Base-by-base conservation (phyloP, 805 yeast genomes). In the Cyberlindnera bimundalis region DNA sequence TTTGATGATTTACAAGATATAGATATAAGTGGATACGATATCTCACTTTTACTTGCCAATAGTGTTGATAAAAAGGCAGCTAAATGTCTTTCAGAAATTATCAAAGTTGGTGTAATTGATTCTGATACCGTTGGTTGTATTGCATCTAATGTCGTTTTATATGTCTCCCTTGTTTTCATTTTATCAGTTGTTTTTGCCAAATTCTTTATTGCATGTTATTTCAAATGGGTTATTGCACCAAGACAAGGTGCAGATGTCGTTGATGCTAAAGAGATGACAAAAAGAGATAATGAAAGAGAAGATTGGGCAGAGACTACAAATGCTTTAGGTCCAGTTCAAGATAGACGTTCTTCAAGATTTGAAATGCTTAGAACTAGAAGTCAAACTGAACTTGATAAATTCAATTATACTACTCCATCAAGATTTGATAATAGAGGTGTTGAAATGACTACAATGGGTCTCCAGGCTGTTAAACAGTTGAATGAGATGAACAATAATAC, bases 121-220 rank as follows among this genome's bases (percentile, higher is more conserved):
- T 78, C 90, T 2, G 86, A 85, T 28, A 80, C 96, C 6, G 79
- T 93, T 55, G 99, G 99, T 6, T 93, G 99, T 66, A 80, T 93
- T 56, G 95, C 96, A 0, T 88, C 97, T 0, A 68, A 79, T 40
- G 79, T 90, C 29, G 96, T 93, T 1, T 73, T 93, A 45, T 78
- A 79, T 52, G 74, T 84, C 6, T 85, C 97, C 1, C 72, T 93
- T 55, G 81, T 84, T 9, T 88, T 93, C 59, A 90, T 93, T 53
- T 69, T 93, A 43, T 74, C 95, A 2, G 77, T 93, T 39, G 95
- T 89, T 18, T 56, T 81, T 38, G 70, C 71, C 31, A 90, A 90
- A 64, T 93, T 93, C 54, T 42, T 84, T 12, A 70, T 91, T 60
- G 97, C 99, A 0, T 81, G 91, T 58, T 87, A 89, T 60, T 93